Evolutionary conservation across 2,329 filamentous ascomycete genomes (phyloP), one percentile per base, ranked within the genome.

Genomic region (Lasiodiplodia citricola): DNA sequence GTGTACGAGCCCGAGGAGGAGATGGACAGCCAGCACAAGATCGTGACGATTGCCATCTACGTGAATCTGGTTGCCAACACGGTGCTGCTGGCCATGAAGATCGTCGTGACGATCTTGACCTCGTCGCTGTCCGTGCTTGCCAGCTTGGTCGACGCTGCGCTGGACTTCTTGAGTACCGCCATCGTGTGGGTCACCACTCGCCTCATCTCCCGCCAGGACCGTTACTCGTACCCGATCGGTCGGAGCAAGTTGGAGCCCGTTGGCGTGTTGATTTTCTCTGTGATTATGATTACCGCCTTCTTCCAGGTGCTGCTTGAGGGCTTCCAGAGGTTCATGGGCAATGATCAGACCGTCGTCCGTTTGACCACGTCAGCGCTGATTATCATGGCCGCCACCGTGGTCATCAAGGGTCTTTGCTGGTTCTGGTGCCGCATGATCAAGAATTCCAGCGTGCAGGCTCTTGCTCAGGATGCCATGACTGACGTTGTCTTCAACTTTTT

Each of bases 401-500:
- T 94, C 54, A 90, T 97, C 79, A 97, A 97, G 78, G 88, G 91
- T 23, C 81, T 88, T 11, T 94, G 92, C 80, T 97, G 92, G 92
- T 76, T 96, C 50, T 97, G 92, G 92, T 97, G 92, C 77, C 91
- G 93, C 7, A 79, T 96, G 41, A 92, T 97, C 72, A 92, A 89
- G 73, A 97, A 96, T 78, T 94, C 91, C 2, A 93, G 90, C 70
- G 93, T 97, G 4, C 92, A 94, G 77, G 93, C 93, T 1, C 83
- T 97, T 72, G 88, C 88, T 0, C 87, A 90, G 73, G 88, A 90
- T 71, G 88, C 88, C 14, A 84, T 88, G 79, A 86, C 92, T 0
- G 92, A 97, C 75, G 92, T 97, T 35, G 89, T 97, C 38, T 97
- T 97, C 86, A 97, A 97, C 80, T 88, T 88, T 0, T 95, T 96